Percentiles rank a stretch among this genome's conserved stretches.
These are phyloP conservation scores for Thermothielavioides terrestris DNA, from an alignment of 495 filamentous ascomycete genomes.

Conservation along the genomic window DNA sequence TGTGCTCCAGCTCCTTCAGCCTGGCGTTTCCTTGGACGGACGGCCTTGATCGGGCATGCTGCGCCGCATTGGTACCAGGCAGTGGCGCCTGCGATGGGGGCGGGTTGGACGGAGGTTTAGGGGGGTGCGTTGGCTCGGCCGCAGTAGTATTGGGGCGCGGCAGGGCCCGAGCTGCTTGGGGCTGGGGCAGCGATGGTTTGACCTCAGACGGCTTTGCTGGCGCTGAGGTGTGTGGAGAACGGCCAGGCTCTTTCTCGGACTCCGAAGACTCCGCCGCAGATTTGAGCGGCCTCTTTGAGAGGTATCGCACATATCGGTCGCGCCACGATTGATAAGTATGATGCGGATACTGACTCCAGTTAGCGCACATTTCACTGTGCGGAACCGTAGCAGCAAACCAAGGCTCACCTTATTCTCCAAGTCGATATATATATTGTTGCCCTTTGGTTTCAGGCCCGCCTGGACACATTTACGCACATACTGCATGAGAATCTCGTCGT, in stretches of 20 bases:
- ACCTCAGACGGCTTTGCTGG: no score
- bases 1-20: neutral
- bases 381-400: no score
- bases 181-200: neutral
- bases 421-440: slow-evolving; percentile 26
- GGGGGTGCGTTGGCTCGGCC: neutral
- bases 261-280: neutral
- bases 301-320: slow-evolving; percentile 19
- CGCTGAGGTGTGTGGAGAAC: neutral
- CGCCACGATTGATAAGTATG: slow-evolving; percentile 30
- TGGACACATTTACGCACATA: slow-evolving; percentile 13
- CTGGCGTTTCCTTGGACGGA: neutral
- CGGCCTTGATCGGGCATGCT: no score
- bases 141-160: no score
- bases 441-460: neutral
- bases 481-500: slow-evolving; percentile 23
- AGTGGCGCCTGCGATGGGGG: no score
- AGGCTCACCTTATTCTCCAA: slow-evolving; percentile 28
- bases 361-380: no score
- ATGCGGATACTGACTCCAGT: slow-evolving; percentile 19
- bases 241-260: neutral
- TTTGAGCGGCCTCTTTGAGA: neutral
- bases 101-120: no score
- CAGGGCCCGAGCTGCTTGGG: neutral
- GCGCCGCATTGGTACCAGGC: no score